phyloP scores from a whole-genome alignment of 345 rosid species.

The Cardamine resedifolia region DNA sequence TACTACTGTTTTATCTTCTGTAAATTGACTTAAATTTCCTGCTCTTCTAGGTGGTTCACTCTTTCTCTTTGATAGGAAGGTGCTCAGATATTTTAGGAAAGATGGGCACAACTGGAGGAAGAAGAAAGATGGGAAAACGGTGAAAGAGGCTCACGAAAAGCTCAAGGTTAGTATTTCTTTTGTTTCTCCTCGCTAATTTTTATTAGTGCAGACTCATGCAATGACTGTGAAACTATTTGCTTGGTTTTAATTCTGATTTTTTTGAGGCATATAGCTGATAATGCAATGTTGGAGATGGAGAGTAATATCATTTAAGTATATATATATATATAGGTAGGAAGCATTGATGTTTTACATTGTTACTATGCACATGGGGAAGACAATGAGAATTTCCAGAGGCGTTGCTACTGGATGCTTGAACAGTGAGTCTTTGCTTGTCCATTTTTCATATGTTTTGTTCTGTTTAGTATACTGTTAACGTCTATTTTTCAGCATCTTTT shows the following conservation, averaged over 20 bases:
- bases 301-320: constrained; percentile 8
- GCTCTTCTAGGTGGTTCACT: constrained; percentile 75
- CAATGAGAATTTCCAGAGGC: constrained; percentile 76
- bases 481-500: constrained; percentile 1
- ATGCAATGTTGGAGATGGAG: neutral
- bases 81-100: constrained; percentile 79
- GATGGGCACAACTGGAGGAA: constrained; percentile 95
- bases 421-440: constrained; percentile 48
- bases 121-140: constrained; percentile 94
- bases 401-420: constrained; percentile 97
- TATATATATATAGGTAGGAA: constrained; percentile 57
- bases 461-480: neutral
- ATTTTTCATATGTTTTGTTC: neutral
- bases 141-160: constrained; percentile 98
- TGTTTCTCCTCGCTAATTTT: neutral
- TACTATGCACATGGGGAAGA: constrained; percentile 97
- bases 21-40: constrained; percentile 30
- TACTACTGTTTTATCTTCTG: neutral
- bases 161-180: constrained; percentile 73
- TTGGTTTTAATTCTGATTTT: neutral
- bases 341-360: constrained; percentile 90
- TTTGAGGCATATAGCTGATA: neutral
- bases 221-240: neutral
- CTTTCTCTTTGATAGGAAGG: constrained; percentile 83
- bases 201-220: neutral